A percentile compares a stretch with the other conserved stretches of the same genome.
phyloP scores from a whole-genome alignment of 805 yeast species.

The Soucietia sequanensis region DNA sequence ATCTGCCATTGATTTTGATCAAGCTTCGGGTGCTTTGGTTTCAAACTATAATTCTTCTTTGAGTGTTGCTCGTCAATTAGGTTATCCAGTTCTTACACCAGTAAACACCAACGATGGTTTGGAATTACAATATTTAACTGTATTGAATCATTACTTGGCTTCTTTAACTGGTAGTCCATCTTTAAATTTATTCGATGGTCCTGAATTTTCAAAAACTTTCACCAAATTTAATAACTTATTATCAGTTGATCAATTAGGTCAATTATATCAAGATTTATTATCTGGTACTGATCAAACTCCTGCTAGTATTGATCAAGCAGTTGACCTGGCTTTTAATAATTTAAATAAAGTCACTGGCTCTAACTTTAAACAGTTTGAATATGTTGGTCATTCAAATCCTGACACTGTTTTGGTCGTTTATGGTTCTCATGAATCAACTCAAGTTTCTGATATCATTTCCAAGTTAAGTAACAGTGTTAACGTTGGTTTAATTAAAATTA shows the following conservation, averaged over 20 bases:
- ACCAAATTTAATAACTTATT: slow-evolving; percentile 43
- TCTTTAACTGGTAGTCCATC: slow-evolving; percentile 50
- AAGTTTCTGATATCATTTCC: slow-evolving; percentile 47
- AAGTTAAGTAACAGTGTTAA: slow-evolving; percentile 30
- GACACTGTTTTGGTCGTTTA: slow-evolving; percentile 78
- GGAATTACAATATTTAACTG: slow-evolving; percentile 68
- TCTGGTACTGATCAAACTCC: slow-evolving; percentile 19
- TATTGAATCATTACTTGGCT: slow-evolving; percentile 64
- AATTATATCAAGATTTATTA: slow-evolving; percentile 37
- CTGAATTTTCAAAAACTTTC: slow-evolving; percentile 54
- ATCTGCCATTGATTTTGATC: slow-evolving; percentile 74
- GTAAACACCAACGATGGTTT: slow-evolving; percentile 41
- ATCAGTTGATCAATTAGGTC: slow-evolving; percentile 41
- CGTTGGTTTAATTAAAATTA: slow-evolving; percentile 67
- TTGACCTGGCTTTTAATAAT: slow-evolving; percentile 45
- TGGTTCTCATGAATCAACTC: slow-evolving; percentile 66
- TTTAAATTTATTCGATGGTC: slow-evolving; percentile 79
- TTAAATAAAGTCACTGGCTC: slow-evolving; percentile 58
- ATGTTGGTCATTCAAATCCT: slow-evolving; percentile 60
- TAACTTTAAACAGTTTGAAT: slow-evolving; percentile 61
- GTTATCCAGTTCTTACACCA: slow-evolving; percentile 70
- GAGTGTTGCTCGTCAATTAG: slow-evolving; percentile 59
- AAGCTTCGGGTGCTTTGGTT: slow-evolving; percentile 47
- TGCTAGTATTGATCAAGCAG: slow-evolving; percentile 32
- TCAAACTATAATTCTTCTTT: slow-evolving; percentile 65